Conservation (phyloP, 257 asterid species). For the Dorcoceras hygrometricum region DNA sequence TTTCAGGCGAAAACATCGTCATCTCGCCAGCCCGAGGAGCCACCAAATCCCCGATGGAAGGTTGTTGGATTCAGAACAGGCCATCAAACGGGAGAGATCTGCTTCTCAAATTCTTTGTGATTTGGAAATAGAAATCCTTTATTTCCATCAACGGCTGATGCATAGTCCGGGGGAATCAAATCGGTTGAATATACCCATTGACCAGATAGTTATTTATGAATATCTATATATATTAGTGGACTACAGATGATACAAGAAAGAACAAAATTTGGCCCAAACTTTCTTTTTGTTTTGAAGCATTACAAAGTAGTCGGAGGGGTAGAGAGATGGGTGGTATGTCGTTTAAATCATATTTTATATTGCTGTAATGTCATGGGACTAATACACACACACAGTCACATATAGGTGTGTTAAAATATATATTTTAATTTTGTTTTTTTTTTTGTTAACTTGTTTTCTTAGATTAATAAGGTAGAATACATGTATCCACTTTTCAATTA, state of each 20-base stretch:
- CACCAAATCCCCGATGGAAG: slow-evolving; percentile 20
- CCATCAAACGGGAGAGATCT: slow-evolving; percentile 35
- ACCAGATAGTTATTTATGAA: slow-evolving; percentile 26
- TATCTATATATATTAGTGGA: slow-evolving; percentile 25
- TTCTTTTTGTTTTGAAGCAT: slow-evolving; percentile 75
- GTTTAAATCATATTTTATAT: slow-evolving; percentile 39
- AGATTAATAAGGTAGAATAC: slow-evolving; percentile 38
- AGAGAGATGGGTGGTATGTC: slow-evolving; percentile 74
- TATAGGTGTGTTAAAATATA: slow-evolving; percentile 12
- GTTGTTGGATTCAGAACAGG: slow-evolving; percentile 14
- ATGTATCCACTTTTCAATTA: slow-evolving; percentile 24
- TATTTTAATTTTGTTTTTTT: neutral
- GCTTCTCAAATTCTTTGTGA: neutral
- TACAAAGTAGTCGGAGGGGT: slow-evolving; percentile 37
- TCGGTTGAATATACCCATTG: slow-evolving; percentile 46
- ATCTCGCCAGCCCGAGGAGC: slow-evolving; percentile 35
- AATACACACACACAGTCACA: neutral
- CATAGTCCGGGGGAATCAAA: slow-evolving; percentile 26
- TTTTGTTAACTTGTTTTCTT: slow-evolving; percentile 26
- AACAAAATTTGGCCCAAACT: slow-evolving; percentile 54
- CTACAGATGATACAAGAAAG: slow-evolving; percentile 27
- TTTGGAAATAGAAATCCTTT: slow-evolving; percentile 27
- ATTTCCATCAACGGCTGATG: slow-evolving; percentile 27
- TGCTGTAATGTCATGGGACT: slow-evolving; percentile 22
- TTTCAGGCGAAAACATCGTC: slow-evolving; percentile 68